Evolutionary conservation across 108 stramenopile genomes (phyloP).

Genomic region (Fragilariopsis cylindrus): DNA sequence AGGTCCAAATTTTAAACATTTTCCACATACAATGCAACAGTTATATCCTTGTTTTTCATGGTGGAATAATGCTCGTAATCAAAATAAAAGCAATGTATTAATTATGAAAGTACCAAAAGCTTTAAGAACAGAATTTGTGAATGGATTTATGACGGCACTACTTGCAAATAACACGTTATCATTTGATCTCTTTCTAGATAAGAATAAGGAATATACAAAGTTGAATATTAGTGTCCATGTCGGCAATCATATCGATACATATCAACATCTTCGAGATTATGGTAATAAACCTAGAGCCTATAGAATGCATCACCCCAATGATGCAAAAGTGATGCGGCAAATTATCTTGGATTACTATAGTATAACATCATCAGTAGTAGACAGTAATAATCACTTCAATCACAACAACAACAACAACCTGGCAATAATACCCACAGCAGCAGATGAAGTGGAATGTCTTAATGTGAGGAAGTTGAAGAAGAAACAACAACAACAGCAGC

Average conservation of each 20-base stretch:
- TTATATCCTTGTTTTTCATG: neutral
- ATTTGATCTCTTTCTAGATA: too few relatives aligned
- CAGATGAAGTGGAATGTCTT: neutral
- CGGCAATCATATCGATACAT: too few relatives aligned
- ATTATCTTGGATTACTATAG: too few relatives aligned
- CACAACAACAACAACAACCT: neutral
- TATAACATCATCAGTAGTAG: neutral
- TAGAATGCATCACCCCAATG: too few relatives aligned
- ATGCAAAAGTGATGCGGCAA: too few relatives aligned
- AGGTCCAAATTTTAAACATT: neutral
- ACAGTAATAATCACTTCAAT: neutral
- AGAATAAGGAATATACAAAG: too few relatives aligned
- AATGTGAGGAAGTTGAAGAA: neutral
- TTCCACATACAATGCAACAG: neutral
- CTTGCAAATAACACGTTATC: too few relatives aligned
- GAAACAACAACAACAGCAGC: neutral
- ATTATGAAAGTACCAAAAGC: neutral
- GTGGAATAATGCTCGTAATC: neutral
- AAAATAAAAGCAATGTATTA: neutral
- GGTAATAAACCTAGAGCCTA: too few relatives aligned
- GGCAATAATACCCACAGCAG: neutral
- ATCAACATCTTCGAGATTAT: too few relatives aligned
- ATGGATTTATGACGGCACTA: too few relatives aligned
- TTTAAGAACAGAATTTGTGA: too few relatives aligned
- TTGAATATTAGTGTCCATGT: too few relatives aligned